These are phyloP conservation scores for Apiotrichum brassicae DNA, from an alignment of 1,284 basidiomycete genomes.

Conservation along the genomic window DNA sequence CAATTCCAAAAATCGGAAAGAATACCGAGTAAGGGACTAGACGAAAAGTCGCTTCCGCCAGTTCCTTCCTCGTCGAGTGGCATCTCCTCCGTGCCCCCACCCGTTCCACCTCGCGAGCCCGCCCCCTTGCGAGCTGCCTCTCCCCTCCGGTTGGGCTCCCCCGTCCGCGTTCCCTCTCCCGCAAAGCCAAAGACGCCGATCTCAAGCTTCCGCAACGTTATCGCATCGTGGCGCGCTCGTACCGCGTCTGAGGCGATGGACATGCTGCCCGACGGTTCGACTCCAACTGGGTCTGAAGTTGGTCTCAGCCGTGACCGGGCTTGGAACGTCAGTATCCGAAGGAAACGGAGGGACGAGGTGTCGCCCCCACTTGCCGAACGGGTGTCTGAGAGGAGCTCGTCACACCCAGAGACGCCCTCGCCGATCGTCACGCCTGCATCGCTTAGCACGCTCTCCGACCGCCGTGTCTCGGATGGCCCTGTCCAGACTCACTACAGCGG, in stretches of 20 bases:
- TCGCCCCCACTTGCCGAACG: conserved; percentile 5
- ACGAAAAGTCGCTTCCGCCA: background rate
- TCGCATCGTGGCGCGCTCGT: conserved; percentile 58
- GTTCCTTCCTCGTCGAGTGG: background rate
- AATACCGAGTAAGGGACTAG: background rate
- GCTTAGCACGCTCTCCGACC: background rate
- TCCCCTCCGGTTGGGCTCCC: conserved; percentile 8
- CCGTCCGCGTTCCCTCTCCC: conserved; percentile 12
- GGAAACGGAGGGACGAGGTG: conserved; percentile 52
- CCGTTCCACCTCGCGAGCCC: background rate
- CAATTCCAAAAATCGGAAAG: background rate
- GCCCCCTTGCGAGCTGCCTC: background rate
- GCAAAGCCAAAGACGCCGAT: conserved; percentile 32
- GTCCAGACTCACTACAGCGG: conserved; percentile 21
- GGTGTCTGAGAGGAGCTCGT: background rate
- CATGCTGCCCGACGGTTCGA: conserved; percentile 2
- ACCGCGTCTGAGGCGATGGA: background rate
- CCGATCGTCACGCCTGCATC: background rate
- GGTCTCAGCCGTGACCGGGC: conserved; percentile 21
- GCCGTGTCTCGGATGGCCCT: background rate
- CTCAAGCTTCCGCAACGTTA: conserved; percentile 62
- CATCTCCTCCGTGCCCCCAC: background rate
- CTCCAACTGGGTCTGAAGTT: conserved; percentile 54
- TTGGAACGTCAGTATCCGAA: conserved; percentile 59
- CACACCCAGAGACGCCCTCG: background rate